Evolutionary conservation across 2,329 filamentous ascomycete species (phyloP), one percentile per base, ranked within the genome.

Genomic region (Drechslerella stenobrocha): DNA sequence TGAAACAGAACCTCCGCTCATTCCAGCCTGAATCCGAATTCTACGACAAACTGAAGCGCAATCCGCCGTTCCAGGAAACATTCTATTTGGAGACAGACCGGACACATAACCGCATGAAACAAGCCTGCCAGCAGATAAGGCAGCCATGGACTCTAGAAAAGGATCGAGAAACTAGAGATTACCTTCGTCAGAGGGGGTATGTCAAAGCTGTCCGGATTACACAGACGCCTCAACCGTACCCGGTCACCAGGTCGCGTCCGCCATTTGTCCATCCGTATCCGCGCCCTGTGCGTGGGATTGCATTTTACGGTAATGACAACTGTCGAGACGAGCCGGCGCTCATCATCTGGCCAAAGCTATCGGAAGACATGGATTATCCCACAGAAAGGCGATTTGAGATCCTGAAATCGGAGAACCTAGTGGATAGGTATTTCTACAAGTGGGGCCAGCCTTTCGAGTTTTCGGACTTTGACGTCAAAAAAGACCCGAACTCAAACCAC

Each of bases 201-300:
- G 55, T 67, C 18, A 67, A 67, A 67, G 63, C 63, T n/a, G 37
- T 67, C 28, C 55, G 63, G 2, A 67, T 67, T n/a, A 55, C 53
- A 4, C 63, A 67, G 45, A 67, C 53, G 0, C 63, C 63, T 3
- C 53, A 59, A 26, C 28, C 26, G 1, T 26, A 24, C n/a, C 63
- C 63, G 1, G 30, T 20, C 22, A 56, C 52, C 42, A 24, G n/a
- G 30, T 5, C 50, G 1, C 34, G 45, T 2, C 63, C 63, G 34
- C 61, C 55, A 9, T 67, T 60, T 28, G 52, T 34, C 5, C 63
- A 67, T 13, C 63, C 63, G 0, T 67, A 60, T 15, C 48, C 23
- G 34, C 48, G 63, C 15, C 59, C 63, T 15, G 55, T 37, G 11
- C 53, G 63, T 45, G 63, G 63, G 20, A 52, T 67, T n/a, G 53